Evolutionary conservation across 2,329 filamentous ascomycete species (phyloP), one percentile per base, ranked within the genome.

Genomic region (Stachybotrys chlorohalonatus): DNA sequence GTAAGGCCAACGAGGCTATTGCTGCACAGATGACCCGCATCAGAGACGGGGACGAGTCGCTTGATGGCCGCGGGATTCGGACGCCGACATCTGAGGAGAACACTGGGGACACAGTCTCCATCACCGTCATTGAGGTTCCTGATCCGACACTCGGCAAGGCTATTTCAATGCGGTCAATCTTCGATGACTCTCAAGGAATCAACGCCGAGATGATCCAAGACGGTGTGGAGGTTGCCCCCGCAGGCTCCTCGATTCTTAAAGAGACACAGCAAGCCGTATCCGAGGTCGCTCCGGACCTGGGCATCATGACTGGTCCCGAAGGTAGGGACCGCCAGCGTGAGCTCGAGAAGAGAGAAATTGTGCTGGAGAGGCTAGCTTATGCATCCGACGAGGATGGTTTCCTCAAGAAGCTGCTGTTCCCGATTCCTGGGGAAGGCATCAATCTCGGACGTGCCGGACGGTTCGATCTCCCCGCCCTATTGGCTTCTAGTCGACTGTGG

Each of bases 171-270:
- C 88, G 90, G 46, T 90, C 89, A 13, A 83, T 97, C 42, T 99
- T 99, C 63, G 93, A 99, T 61, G 94, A 97, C 63, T 83, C 78
- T n/a, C 77, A 86, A 17, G 94, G 94, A 52, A 96, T 99, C 73
- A 97, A 97, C 63, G 81, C 87, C 0, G 94, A 99, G 74, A 97
- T 99, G 92, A 95, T 93, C 65, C 87, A 93, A 58, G 94, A 99
- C 61, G 94, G 94, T 9, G 82, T 99, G 1, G 81, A 89, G n/a
- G 80, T 95, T 2, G 73, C 80, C 1, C 63, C 86, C 0, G 84
- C 84, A 1, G 88, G 89, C n/a, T 87, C 86, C 55, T 95, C 93
- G 0, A 87, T 97, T 9, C 68, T 93, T 13, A 85, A 88, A 45
- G 92, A 96, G 67, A 95, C 96, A 87, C 84, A 89, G 64, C 85